These are phyloP conservation scores for Albugo laibachii DNA, from an alignment of 352 stramenopile species.

Conservation along the genomic window DNA sequence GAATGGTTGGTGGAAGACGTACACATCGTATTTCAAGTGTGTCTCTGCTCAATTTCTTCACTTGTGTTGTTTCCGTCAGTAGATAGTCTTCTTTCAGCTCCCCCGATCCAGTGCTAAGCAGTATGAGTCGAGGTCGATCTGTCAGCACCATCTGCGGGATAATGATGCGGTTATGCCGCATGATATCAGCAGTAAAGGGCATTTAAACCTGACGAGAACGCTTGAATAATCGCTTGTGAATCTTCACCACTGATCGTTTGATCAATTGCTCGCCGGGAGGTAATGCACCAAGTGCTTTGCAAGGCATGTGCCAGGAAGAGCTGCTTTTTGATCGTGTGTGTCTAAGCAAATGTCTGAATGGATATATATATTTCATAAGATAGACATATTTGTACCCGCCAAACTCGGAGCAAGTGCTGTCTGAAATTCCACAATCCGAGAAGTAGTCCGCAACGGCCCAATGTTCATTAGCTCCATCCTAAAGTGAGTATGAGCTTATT, in stretches of 20 bases:
- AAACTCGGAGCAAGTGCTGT: conserved; percentile 46
- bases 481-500: not conserved
- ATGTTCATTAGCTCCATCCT: conserved; percentile 55
- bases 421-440: conserved; percentile 48
- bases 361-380: not conserved
- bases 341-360: not conserved
- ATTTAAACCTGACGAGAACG: conserved; percentile 34
- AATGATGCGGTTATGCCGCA: not conserved
- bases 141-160: conserved; percentile 34
- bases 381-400: conserved; percentile 7
- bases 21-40: conserved; percentile 65
- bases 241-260: conserved; percentile 53
- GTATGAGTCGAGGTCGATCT: conserved; percentile 37
- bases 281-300: conserved; percentile 9
- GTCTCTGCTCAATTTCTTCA: conserved; percentile 45
- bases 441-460: conserved; percentile 72
- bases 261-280: conserved; percentile 40
- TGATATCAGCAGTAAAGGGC: not conserved
- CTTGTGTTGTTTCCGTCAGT: conserved; percentile 34
- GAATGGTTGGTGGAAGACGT: conserved; percentile 4
- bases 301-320: conserved; percentile 12
- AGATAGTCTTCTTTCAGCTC: conserved; percentile 56
- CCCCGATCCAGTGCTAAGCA: conserved; percentile 44
- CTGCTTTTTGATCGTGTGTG: not conserved
- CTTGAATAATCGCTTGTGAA: conserved; percentile 63